These are phyloP conservation scores for Coniochaeta pulveracea DNA, from an alignment of 2,329 filamentous ascomycete species.

Conservation along the genomic window DNA sequence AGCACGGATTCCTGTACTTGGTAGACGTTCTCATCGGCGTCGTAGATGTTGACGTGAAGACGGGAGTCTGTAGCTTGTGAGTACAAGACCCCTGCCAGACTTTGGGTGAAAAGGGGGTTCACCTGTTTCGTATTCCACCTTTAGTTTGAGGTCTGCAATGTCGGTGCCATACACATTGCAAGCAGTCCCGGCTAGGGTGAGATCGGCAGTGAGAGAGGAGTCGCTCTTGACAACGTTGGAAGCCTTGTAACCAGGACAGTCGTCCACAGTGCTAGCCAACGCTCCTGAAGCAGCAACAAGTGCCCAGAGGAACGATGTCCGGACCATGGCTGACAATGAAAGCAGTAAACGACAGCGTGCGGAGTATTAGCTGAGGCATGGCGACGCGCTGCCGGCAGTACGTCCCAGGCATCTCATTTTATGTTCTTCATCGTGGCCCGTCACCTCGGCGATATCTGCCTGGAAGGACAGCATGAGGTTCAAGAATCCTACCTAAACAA, in stretches of 20 bases:
- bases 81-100: too few species aligned
- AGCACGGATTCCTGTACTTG: constrained; percentile 63
- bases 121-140: constrained; percentile 21
- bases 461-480: neutral
- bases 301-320: neutral
- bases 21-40: constrained; percentile 58
- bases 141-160: constrained; percentile 32
- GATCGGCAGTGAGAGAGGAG: constrained; percentile 52
- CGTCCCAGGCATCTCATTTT: too few species aligned
- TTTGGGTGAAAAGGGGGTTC: too few species aligned
- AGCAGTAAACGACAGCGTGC: too few species aligned
- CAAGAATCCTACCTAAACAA: too few species aligned
- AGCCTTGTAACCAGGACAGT: constrained; percentile 56
- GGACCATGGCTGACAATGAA: neutral
- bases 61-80: constrained; percentile 37
- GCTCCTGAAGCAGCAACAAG: neutral
- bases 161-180: constrained; percentile 72
- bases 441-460: neutral
- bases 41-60: constrained; percentile 64
- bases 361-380: too few species aligned
- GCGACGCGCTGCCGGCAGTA: too few species aligned
- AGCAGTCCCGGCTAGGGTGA: constrained; percentile 53
- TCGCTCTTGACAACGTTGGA: constrained; percentile 42
- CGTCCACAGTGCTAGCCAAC: neutral
- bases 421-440: neutral